Evolutionary conservation across 306 rosid genomes (phyloP).

Genomic region (Begonia loranthoides): DNA sequence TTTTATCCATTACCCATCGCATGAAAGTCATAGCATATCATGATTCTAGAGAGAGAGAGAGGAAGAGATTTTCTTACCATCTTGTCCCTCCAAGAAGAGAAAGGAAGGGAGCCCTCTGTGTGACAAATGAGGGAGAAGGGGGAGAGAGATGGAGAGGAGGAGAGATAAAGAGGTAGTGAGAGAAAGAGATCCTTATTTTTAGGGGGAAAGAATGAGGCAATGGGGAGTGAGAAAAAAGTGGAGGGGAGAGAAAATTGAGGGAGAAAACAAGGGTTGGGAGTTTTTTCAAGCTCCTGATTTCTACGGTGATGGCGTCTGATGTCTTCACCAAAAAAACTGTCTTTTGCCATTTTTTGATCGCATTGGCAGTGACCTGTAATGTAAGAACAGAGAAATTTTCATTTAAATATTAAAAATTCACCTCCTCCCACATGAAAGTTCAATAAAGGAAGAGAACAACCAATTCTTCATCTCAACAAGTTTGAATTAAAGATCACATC

Average conservation of each 20-base stretch:
- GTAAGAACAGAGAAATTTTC: too few relatives aligned
- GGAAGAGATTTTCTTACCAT: constrained; percentile 41
- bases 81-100: constrained; percentile 20
- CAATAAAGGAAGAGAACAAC: too few relatives aligned
- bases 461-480: too few relatives aligned
- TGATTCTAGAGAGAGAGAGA: neutral
- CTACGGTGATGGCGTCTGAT: too few relatives aligned
- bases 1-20: constrained; percentile 20
- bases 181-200: too few relatives aligned
- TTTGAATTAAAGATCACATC: too few relatives aligned
- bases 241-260: constrained; percentile 54
- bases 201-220: constrained; percentile 6
- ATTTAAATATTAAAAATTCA: too few relatives aligned
- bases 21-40: too few relatives aligned
- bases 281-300: constrained; percentile 7
- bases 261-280: constrained; percentile 43
- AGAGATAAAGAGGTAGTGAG: constrained; percentile 21
- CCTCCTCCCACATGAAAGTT: too few relatives aligned
- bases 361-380: too few relatives aligned
- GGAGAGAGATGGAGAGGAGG: constrained; percentile 9
- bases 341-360: too few relatives aligned
- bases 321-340: too few relatives aligned
- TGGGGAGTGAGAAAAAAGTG: constrained; percentile 38
- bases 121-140: constrained; percentile 32
- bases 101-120: constrained; percentile 4